phyloP scores from a whole-genome alignment of 208 protist species.

The Phytomonas sp. region DNA sequence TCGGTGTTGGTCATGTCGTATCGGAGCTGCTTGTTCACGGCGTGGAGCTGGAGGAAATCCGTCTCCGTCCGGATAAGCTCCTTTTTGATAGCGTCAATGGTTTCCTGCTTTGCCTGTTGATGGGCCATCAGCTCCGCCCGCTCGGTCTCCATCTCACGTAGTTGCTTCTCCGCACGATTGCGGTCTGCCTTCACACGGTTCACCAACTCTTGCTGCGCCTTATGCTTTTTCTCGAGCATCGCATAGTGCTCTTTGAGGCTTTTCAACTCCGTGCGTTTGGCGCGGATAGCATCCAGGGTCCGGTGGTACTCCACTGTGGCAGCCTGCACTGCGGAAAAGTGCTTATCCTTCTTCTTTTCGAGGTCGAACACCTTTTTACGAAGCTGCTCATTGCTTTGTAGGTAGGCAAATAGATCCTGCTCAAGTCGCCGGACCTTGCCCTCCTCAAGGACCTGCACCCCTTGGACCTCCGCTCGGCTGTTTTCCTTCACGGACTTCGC shows the following conservation, averaged over 20 bases:
- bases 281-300: slow-evolving; percentile 90
- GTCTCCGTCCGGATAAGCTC: slow-evolving; percentile 95
- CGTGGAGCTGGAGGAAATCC: slow-evolving; percentile 76
- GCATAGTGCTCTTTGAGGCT: slow-evolving; percentile 87
- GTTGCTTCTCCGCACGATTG: slow-evolving; percentile 94
- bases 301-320: slow-evolving; percentile 81
- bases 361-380: slow-evolving; percentile 89
- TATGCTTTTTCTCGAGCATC: slow-evolving; percentile 91
- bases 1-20: slow-evolving; percentile 81
- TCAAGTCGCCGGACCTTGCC: slow-evolving; percentile 86
- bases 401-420: slow-evolving; percentile 81
- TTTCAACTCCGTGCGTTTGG: slow-evolving; percentile 62
- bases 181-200: slow-evolving; percentile 94
- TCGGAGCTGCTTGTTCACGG: slow-evolving; percentile 60
- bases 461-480: slow-evolving; percentile 41
- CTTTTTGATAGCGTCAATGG: slow-evolving; percentile 89
- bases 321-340: slow-evolving; percentile 65
- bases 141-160: slow-evolving; percentile 94
- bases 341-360: slow-evolving; percentile 85
- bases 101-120: slow-evolving; percentile 92
- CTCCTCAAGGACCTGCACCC: slow-evolving; percentile 75
- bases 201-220: slow-evolving; percentile 95
- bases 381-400: slow-evolving; percentile 82
- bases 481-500: slow-evolving; percentile 63
- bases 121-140: slow-evolving; percentile 90